Conservation (phyloP, 768 basidiomycete species). For the Collybia mongolica region DNA sequence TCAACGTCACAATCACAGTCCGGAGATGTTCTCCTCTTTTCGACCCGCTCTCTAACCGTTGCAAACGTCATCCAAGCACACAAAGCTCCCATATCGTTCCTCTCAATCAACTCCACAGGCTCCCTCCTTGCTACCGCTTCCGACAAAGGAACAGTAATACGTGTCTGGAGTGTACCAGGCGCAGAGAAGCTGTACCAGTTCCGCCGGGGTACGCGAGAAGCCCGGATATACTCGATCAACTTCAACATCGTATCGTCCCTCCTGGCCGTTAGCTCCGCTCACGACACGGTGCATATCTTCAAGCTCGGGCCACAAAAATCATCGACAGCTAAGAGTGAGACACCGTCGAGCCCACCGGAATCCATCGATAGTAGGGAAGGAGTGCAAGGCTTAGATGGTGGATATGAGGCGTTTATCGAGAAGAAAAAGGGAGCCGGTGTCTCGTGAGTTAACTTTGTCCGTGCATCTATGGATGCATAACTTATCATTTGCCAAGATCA, state of each 20-base stretch:
- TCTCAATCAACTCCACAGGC: slow-evolving; percentile 84
- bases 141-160: slow-evolving; percentile 95
- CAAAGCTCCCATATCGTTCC: slow-evolving; percentile 86
- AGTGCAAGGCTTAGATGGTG: slow-evolving; percentile 62
- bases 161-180: slow-evolving; percentile 88
- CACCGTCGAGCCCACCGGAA: slow-evolving; percentile 1
- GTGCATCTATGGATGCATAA: not conserved
- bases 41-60: slow-evolving; percentile 86
- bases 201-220: slow-evolving; percentile 83
- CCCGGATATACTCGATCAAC: slow-evolving; percentile 74
- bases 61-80: slow-evolving; percentile 97
- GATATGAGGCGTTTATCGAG: slow-evolving; percentile 86
- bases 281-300: slow-evolving; percentile 97
- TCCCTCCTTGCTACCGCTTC: slow-evolving; percentile 91
- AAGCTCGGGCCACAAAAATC: slow-evolving; percentile 53
- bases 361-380: slow-evolving; percentile 57
- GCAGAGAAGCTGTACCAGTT: slow-evolving; percentile 97
- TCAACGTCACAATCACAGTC: slow-evolving; percentile 39
- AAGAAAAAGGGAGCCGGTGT: slow-evolving; percentile 66
- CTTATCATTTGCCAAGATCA: slow-evolving; percentile 29
- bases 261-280: slow-evolving; percentile 88
- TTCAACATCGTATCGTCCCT: slow-evolving; percentile 85
- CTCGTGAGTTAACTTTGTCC: slow-evolving; percentile 41
- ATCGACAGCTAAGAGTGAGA: not conserved
- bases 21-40: slow-evolving; percentile 93